Base-by-base conservation (phyloP, 768 basidiomycete species). In the Russula olivacea region DNA sequence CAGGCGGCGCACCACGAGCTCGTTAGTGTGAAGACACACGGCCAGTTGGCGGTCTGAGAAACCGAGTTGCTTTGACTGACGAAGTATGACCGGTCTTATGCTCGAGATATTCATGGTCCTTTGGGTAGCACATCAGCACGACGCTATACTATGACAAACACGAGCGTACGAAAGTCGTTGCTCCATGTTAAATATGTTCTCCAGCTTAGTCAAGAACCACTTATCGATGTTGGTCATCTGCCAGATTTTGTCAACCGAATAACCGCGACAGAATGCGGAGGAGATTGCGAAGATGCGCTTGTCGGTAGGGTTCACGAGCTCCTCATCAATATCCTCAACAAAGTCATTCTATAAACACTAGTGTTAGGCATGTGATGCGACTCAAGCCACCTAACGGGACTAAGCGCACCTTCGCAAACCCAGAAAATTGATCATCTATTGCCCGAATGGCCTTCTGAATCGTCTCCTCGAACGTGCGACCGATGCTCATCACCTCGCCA, bases 401-500 rank as follows among this genome's bases (percentile, higher is more conserved):
- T n/a, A 63, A 3, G 79, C 72, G 30, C 19, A 84, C 93, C 81
- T 91, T 87, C 2, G 90, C 85, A 75, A 99, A 99, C 1, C 97
- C 97, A 70, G 83, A 74, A 74, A 98, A 99, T 66, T 87, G 88
- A 70, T 97, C 96, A 72, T 98, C 97, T 69, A 99, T 97, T 3
- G 93, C 89, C 38, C 96, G 81, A 65, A 98, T 96, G 4, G 96
- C 97, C 77, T 99, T 98, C 75, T 98, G 96, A 60, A 98, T 88
- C 1, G 95, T 98, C 79, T 99, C 96, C 74, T 98, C 96, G 71
- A 99, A 99, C 5, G 94, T 97, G 69, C 96, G 80, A 15, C 96
- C 96, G 68, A 99, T 98, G 68, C 91, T 93, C 97, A 99, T 99
- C 61, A 99, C 96, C 75, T 99, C 96, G 30, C 96, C 96, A 9